A percentile compares a stretch with the other conserved stretches of the same genome.
These are phyloP conservation scores for Geotrichum fermentans DNA, from an alignment of 1,139 yeast species.

Conservation along the genomic window DNA sequence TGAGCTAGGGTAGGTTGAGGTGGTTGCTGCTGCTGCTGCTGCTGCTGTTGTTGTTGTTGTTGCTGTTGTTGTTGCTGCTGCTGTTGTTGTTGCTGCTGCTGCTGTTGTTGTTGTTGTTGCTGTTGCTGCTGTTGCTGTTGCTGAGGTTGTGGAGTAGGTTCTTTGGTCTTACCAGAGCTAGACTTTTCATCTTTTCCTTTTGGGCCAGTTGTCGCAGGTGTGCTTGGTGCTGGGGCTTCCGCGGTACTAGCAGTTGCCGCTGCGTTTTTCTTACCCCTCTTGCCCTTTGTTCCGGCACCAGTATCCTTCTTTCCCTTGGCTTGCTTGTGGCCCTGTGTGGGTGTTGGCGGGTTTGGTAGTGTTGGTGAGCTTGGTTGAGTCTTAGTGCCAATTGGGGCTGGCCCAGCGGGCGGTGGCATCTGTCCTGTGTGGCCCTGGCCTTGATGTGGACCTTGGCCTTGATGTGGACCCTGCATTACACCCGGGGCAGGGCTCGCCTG, in stretches of 20 bases:
- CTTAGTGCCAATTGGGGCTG: slow-evolving; percentile 25
- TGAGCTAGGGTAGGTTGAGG: background rate
- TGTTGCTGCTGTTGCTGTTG: slow-evolving; percentile 5
- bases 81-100: slow-evolving; percentile 13
- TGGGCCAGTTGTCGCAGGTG: slow-evolving; percentile 35
- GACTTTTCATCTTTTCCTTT: slow-evolving; percentile 2
- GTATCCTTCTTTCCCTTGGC: slow-evolving; percentile 41
- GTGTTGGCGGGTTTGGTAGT: slow-evolving; percentile 40
- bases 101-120: slow-evolving; percentile 1
- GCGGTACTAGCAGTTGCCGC: slow-evolving; percentile 34
- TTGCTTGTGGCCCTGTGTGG: slow-evolving; percentile 43
- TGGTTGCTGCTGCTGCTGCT: slow-evolving; percentile 5
- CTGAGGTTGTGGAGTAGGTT: slow-evolving; percentile 8
- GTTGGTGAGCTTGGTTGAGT: slow-evolving; percentile 38
- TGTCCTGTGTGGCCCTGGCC: slow-evolving; percentile 11
- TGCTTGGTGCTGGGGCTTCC: slow-evolving; percentile 41
- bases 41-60: slow-evolving; percentile 17
- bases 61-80: slow-evolving; percentile 20
- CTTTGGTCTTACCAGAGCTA: slow-evolving; percentile 5
- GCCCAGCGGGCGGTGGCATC: slow-evolving; percentile 34
- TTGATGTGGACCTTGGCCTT: background rate
- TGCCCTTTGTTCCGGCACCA: slow-evolving; percentile 22
- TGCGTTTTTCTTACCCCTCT: slow-evolving; percentile 25
- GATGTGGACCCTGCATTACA: slow-evolving; percentile 6
- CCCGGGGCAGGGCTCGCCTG: slow-evolving; percentile 16